These are phyloP conservation scores for Coffea eugenioides DNA, from an alignment of 257 asterid species.

Conservation along the genomic window DNA sequence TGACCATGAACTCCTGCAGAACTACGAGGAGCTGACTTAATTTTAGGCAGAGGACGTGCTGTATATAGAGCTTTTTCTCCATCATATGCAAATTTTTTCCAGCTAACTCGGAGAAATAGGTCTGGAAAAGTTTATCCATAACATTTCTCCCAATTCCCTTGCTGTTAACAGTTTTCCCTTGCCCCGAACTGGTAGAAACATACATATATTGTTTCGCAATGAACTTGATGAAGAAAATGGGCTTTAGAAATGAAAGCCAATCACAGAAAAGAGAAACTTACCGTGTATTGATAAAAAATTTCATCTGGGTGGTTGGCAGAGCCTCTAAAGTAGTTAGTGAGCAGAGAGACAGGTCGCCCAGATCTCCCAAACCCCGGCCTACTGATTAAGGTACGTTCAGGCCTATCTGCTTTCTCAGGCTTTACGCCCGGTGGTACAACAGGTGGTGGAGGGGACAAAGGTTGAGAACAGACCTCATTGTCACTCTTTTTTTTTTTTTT, in stretches of 20 bases:
- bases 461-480: conserved; percentile 17
- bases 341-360: conserved; percentile 59
- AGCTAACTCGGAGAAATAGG: conserved; percentile 70
- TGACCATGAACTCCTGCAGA: conserved; percentile 69
- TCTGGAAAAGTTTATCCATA: conserved; percentile 56
- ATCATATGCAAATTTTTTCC: conserved; percentile 79
- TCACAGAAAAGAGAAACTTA: conserved; percentile 25
- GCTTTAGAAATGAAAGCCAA: conserved; percentile 10
- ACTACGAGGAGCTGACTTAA: conserved; percentile 48
- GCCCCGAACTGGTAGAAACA: conserved; percentile 68
- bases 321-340: conserved; percentile 73
- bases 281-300: conserved; percentile 69
- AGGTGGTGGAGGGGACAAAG: conserved; percentile 31
- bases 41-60: conserved; percentile 74
- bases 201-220: conserved; percentile 30
- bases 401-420: conserved; percentile 38
- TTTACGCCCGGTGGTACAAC: conserved; percentile 24
- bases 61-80: conserved; percentile 76
- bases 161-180: conserved; percentile 38
- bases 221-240: conserved; percentile 15
- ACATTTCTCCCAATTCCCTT: conserved; percentile 71
- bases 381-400: conserved; percentile 41
- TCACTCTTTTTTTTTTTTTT: conserved; percentile 3
- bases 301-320: conserved; percentile 50
- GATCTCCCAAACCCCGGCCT: conserved; percentile 72